Base-by-base conservation (phyloP, 345 rosid genomes). In the Streptanthus diversifolius region DNA sequence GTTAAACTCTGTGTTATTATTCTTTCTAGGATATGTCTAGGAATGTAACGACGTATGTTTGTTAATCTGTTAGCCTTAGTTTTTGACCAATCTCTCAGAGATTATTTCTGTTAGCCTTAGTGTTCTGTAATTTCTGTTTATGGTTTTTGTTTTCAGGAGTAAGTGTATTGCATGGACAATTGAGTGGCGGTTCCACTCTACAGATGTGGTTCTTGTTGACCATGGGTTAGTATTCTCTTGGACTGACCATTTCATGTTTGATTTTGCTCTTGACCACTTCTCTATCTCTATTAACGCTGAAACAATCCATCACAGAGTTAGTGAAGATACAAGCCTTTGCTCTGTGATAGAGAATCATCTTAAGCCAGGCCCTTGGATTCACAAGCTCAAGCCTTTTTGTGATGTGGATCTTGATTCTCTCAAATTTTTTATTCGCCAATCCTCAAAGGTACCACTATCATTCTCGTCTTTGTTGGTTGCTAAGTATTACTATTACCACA, bases 131-230 rank as follows among this genome's bases (percentile, higher is more conserved):
- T 48, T 36, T 9, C 43, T 75, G 35, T 71, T 54, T 63, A 21
- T 68, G 17, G 68, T 1, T 24, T 75, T 72, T 80, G 15, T 62
- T 66, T 66, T 59, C 80, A 90, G 96, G 87, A 85, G 29, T 56
- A 88, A 84, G 52, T 73, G 68, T 39, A 95, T 91, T 74, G 76
- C 83, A 3, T 95, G 99, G 97, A 95, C 99, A 9, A 79, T 93
- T 40, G 96, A 88, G 74, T 93, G 97, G 99, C 85, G 83, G 62
- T 95, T 95, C 78, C 90, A 87, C 77, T 83, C 90, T 21, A 70
- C 89, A 12, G 84, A 83, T 85, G 85, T 86, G 63, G 82, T 84
- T 73, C 49, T 87, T 56, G 32, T 80, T 48, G 91, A 93, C 76
- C 89, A 90, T 58, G 83, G 87, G 95, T 91, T 66, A 85, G 87